Evolutionary conservation across 2,329 filamentous ascomycete species (phyloP), one percentile per base, ranked within the genome.

Genomic region (Fusarium euwallaceae): DNA sequence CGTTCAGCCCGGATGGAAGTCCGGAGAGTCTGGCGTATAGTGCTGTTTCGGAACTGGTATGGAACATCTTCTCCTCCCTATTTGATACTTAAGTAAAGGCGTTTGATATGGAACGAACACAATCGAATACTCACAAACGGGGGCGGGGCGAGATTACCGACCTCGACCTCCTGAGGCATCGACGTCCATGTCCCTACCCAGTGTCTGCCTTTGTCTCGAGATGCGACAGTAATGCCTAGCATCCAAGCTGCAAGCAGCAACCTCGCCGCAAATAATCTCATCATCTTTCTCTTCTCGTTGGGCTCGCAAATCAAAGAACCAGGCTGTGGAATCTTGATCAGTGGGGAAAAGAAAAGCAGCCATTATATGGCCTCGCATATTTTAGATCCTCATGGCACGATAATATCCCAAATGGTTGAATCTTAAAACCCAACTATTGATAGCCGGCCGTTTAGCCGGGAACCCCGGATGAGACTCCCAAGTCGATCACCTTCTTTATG

Each of bases 181-280:
- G 68, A 68, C 0, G 72, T 67, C 72, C 72, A 74, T 39, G 72
- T 56, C 9, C 72, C 72, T 55, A 74, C 72, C 72, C 72, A 74
- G 4, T 73, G 70, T 1, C 66, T 45, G 7, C 45, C 56, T 1
- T 53, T 51, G 20, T 55, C 48, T 20, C 43, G 71, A 5, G 61
- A 64, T 4, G 71, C 71, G 11, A 22, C 53, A 11, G 24, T 20
- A 6, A 61, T 41, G 3, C 64, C 43, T 29, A 48, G 55, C 56
- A 74, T 27, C 10, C 60, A 68, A 6, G 63, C 71, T 39, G 63
- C 37, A 12, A 74, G 7, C 6, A 74, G 48, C 6, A 45, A 10
- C 58, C 12, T 43, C 24, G 27, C 14, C 4, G 16, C 9, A 17
- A 45, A 29, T 14, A 32, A 3, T 20, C 24, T 61, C 37, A 20